Percentiles rank a stretch among this genome's conserved stretches.
Conservation (phyloP, 129 eudicot species). For the Dittrichia graveolens region DNA sequence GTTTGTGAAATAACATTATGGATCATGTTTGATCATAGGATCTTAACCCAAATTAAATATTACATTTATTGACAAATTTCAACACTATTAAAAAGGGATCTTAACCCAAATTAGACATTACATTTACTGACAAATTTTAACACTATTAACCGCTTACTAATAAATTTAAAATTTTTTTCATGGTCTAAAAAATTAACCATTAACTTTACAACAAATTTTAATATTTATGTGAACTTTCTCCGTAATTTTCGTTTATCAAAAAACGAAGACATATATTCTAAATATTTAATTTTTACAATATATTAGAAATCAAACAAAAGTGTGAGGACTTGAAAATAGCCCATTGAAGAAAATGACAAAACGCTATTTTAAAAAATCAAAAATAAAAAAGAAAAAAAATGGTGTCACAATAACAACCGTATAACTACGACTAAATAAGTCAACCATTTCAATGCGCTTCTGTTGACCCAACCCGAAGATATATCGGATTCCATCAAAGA, state of each 20-base stretch:
- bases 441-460: slow-evolving; percentile 35
- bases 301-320: slow-evolving; percentile 7
- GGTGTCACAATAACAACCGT: slow-evolving; percentile 22
- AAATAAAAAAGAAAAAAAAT: neutral
- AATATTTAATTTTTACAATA: slow-evolving; percentile 13
- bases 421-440: slow-evolving; percentile 23
- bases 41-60: no score
- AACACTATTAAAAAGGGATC: no score
- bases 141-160: no score
- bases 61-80: no score
- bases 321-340: slow-evolving; percentile 11
- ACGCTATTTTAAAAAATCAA: neutral
- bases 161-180: no score
- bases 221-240: no score
- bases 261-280: slow-evolving; percentile 1
- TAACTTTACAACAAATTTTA: no score
- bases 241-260: neutral
- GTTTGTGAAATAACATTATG: no score
- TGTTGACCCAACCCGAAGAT: slow-evolving; percentile 48
- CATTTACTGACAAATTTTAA: no score
- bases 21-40: no score
- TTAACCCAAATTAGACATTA: no score
- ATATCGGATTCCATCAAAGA: slow-evolving; percentile 60
- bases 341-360: neutral
- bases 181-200: no score